Evolutionary conservation across 1,284 basidiomycete genomes (phyloP).

Genomic region (Rhodotorula sp.): DNA sequence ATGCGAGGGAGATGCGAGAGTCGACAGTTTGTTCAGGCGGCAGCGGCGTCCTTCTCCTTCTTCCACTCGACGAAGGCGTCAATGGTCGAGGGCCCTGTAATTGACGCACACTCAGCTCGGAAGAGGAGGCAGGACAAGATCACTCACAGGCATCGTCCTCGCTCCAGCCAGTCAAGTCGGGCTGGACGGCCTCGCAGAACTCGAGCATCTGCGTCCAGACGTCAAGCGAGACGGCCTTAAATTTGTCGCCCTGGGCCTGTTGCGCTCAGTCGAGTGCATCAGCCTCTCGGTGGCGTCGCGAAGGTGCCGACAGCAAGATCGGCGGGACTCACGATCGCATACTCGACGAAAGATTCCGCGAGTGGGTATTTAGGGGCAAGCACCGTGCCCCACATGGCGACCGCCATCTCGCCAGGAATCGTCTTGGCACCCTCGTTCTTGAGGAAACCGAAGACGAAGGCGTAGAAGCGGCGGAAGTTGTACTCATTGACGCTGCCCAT

Average conservation of each 20-base stretch:
- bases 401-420: conserved; percentile 16
- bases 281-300: neutral
- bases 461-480: conserved; percentile 27
- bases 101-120: too few species aligned
- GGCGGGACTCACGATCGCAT: conserved; percentile 8
- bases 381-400: conserved; percentile 14
- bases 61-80: conserved; percentile 41
- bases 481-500: neutral
- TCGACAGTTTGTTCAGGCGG: neutral
- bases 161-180: conserved; percentile 25
- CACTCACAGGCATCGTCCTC: conserved; percentile 38
- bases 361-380: conserved; percentile 18
- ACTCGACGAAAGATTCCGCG: conserved; percentile 32
- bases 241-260: conserved; percentile 25
- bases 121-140: neutral
- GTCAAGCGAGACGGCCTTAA: conserved; percentile 34
- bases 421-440: conserved; percentile 33
- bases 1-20: neutral
- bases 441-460: conserved; percentile 31
- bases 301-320: neutral
- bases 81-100: conserved; percentile 35
- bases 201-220: conserved; percentile 33
- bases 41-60: conserved; percentile 7
- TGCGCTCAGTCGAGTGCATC: rapidly evolving
- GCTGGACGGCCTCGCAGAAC: conserved; percentile 20